Evolutionary conservation across 176 grass and related monocot genomes (phyloP), one percentile per base, ranked within the genome.

Genomic region (Phyllostachys edulis): DNA sequence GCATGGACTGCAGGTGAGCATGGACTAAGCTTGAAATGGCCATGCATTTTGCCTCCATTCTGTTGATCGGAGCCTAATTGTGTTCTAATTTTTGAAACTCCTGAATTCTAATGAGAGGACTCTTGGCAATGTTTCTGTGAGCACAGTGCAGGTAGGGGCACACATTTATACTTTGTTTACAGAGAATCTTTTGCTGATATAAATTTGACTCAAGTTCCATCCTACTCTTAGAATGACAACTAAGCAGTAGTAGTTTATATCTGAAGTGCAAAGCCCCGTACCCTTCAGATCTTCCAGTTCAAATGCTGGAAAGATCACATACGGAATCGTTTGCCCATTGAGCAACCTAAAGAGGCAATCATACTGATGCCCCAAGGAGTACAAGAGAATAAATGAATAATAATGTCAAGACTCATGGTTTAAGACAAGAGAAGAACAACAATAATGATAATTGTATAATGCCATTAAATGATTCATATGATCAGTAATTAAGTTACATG

Each of bases 1-100:
- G 82, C 83, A 89, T 89, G 20, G 88, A 85, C 64, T 85, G 64
- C 54, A 89, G 63, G 36, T 89, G 83, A 71, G 77, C 51, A 60
- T 82, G 39, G 10, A 15, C 38, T 7, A 52, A 34, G 67, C 80
- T 60, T 77, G 77, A 89, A 52, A 62, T 26, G 16, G 64, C 16
- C 55, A 44, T 45, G 34, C 18, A 81, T 6, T 81, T 85, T 1
- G 63, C 82, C 45, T 89, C 83, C 88, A 89, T 89, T 64, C 23
- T 76, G 11, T 9, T 64, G 16, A n/a, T 70, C 34, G 6, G 24
- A 78, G 64, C 73, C 62, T 77, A 49, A 16, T 50, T 71, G 7
- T 70, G 39, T 46, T 69, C 9, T 57, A 50, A 5, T n/a, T 77
- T 24, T 36, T 65, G 4, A 51, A 34, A 76, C 51, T 68, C 36